A percentile compares a stretch with the other conserved stretches of the same genome.
These are phyloP conservation scores for Colletotrichum falcatum DNA, from an alignment of 2,329 filamentous ascomycete species.

Conservation along the genomic window DNA sequence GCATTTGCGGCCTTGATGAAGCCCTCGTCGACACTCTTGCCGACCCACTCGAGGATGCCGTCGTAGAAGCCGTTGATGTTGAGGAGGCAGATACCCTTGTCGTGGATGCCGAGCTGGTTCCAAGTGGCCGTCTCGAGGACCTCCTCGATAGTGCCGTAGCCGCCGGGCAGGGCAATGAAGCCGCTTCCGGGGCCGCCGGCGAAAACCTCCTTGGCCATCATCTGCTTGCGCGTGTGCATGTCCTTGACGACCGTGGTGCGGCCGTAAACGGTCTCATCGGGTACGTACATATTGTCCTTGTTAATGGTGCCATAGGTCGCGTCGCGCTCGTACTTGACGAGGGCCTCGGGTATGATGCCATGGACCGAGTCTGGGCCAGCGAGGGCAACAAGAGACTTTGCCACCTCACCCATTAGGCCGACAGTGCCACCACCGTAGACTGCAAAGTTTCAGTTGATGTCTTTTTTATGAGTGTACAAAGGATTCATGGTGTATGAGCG, in stretches of 20 bases:
- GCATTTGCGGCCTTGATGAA: conserved; percentile 81
- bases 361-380: conserved; percentile 86
- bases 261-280: conserved; percentile 78
- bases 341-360: conserved; percentile 90
- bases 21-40: conserved; percentile 77
- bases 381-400: conserved; percentile 85
- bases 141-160: conserved; percentile 96
- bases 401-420: conserved; percentile 95
- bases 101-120: conserved; percentile 97
- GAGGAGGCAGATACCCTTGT: conserved; percentile 80
- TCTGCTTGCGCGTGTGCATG: conserved; percentile 95
- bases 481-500: conserved; percentile 13
- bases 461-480: background rate
- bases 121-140: conserved; percentile 91
- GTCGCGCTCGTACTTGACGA: conserved; percentile 83
- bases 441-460: conserved; percentile 45
- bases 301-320: conserved; percentile 62
- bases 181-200: conserved; percentile 84
- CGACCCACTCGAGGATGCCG: conserved; percentile 85
- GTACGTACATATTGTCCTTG: conserved; percentile 65
- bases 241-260: conserved; percentile 89
- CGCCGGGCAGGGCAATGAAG: conserved; percentile 89
- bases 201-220: conserved; percentile 92
- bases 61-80: conserved; percentile 96
- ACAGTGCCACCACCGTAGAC: conserved; percentile 96